Conservation (phyloP, 2,329 filamentous ascomycete species). For the Orbilia oligospora region DNA sequence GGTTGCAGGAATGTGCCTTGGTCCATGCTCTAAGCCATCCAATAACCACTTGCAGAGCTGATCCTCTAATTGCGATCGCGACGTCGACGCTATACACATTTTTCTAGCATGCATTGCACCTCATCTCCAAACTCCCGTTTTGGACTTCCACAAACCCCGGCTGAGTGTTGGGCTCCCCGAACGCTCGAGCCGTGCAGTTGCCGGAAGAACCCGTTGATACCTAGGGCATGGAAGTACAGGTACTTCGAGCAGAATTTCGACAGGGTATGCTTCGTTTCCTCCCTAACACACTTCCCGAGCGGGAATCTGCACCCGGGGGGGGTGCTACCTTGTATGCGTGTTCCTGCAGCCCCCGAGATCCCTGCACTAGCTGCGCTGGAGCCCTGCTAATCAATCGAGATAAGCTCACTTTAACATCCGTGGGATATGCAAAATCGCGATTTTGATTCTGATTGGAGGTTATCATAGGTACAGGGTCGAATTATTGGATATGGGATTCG, state of each 20-base stretch:
- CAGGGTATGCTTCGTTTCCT: background rate
- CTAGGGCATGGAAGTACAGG: background rate
- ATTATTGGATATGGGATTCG: background rate
- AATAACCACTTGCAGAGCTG: background rate
- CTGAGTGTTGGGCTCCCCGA: background rate
- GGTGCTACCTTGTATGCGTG: no score
- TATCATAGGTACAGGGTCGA: background rate
- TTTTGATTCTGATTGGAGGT: background rate
- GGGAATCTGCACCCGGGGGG: background rate
- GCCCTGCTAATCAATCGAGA: background rate
- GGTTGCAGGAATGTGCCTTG: background rate
- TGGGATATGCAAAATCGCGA: background rate
- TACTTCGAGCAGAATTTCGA: background rate
- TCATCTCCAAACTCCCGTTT: background rate
- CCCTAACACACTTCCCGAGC: slow-evolving; percentile 1
- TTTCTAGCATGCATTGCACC: background rate
- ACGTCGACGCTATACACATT: background rate
- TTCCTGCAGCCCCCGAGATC: background rate
- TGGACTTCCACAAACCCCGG: background rate
- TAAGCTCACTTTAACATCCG: background rate
- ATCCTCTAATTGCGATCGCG: background rate
- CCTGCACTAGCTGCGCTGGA: background rate
- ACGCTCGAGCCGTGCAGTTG: no score
- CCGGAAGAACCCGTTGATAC: background rate
- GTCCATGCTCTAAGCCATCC: background rate